These are phyloP conservation scores for Mycotypha africana DNA, from an alignment of 371 early-diverging fungal species.

Conservation along the genomic window DNA sequence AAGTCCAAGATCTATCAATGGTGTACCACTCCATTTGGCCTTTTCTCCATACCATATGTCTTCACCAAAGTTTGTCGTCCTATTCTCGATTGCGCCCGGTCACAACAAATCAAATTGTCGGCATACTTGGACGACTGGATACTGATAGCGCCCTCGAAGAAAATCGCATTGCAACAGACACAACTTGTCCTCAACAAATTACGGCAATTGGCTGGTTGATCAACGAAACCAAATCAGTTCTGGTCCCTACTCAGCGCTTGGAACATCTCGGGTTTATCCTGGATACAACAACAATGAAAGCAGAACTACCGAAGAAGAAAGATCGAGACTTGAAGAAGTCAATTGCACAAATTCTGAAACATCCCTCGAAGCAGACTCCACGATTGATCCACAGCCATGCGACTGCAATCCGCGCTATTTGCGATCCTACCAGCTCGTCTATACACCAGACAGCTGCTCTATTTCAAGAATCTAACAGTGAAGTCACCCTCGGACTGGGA, in stretches of 20 bases:
- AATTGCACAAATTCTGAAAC: conserved; percentile 1
- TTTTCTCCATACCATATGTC: conserved; percentile 22
- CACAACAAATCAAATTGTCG: conserved; percentile 15
- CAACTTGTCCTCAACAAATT: background rate
- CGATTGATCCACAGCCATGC: no score
- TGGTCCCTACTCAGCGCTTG: conserved; percentile 18
- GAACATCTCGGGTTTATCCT: conserved; percentile 23
- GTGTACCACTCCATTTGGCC: conserved; percentile 25
- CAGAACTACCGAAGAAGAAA: conserved; percentile 17
- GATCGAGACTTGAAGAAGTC: conserved; percentile 15
- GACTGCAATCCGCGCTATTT: conserved; percentile 10
- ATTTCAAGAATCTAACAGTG: conserved; percentile 2
- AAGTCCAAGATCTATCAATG: conserved; percentile 20
- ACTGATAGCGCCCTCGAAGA: conserved; percentile 1
- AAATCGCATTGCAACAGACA: background rate
- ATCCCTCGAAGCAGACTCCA: background rate
- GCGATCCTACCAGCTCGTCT: conserved; percentile 8
- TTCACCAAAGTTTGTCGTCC: conserved; percentile 27
- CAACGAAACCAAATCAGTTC: conserved; percentile 16
- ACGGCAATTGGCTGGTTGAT: conserved; percentile 9
- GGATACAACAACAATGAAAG: conserved; percentile 16
- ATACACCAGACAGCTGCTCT: conserved; percentile 1
- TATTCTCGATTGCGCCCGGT: conserved; percentile 18
- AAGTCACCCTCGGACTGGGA: conserved; percentile 1
- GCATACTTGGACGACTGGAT: conserved; percentile 29